Base-by-base conservation (phyloP, 148 eudicot species). In the Fallopia convolvulus region DNA sequence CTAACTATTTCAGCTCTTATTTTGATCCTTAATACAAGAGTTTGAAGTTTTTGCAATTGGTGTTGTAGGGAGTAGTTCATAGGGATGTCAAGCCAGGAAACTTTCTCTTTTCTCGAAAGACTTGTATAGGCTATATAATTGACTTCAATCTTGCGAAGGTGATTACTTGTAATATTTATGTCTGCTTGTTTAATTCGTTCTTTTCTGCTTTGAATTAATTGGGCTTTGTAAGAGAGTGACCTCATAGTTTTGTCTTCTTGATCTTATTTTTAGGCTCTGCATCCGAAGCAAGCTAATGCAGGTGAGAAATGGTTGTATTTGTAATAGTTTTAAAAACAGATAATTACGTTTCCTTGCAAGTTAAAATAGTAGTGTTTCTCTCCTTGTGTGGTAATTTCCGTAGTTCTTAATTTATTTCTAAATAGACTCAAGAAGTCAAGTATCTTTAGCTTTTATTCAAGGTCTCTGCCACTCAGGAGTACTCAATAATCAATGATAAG, bases 51-150 rank as follows among this genome's bases (percentile, higher is more conserved):
- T 36, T 70, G 17, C 50, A 14, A 26, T 65, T 42, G 41, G 42
- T 39, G 50, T 32, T 83, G 77, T 90, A 96, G 99, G 98, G 90
- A 46, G 88, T 92, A 79, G 89, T 88, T 81, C 99, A 95, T 78
- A 87, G 99, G 83, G 99, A 95, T 83, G 87, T 95, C 79, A 95
- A 95, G 82, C 99, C 99, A 60, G 99, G 99, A 33, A 95, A 95
- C 83, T 95, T 95, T 76, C 88, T 95, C 70, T 95, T 91, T 79
- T 90, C 92, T 68, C 80, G 93, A 44, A 90, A 86, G 79, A 75
- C 70, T 79, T 78, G 75, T 58, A 88, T 83, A 78, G 99, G 99
- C 23, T 95, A 79, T 86, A 84, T 95, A 78, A 91, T 92, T 63
- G 99, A 95, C 85, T 95, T 95, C 86, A 95, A 95, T 82, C 97